Conservation (phyloP, 768 basidiomycete species). For the Auriscalpium microsporum region DNA sequence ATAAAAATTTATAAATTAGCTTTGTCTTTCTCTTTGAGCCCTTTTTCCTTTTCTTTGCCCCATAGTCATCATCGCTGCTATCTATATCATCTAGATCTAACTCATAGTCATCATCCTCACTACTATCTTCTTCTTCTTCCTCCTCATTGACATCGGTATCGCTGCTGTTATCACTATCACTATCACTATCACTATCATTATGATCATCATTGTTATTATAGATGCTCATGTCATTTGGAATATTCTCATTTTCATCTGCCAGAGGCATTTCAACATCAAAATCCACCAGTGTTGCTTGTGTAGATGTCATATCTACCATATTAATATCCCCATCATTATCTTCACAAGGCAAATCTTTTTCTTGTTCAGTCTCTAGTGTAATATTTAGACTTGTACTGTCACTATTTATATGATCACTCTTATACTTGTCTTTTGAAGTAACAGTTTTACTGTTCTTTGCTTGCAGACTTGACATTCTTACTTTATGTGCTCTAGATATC, state of each 20-base stretch:
- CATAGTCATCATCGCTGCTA: background rate
- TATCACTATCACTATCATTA: background rate
- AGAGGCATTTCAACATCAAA: too few relatives aligned
- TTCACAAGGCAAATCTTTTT: too few relatives aligned
- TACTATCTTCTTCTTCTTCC: background rate
- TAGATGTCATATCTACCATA: too few relatives aligned
- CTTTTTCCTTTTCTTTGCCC: background rate
- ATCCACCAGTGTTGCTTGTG: too few relatives aligned
- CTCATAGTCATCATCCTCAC: background rate
- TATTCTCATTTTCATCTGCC: background rate
- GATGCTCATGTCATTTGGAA: background rate
- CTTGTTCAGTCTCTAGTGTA: too few relatives aligned
- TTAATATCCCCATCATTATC: too few relatives aligned
- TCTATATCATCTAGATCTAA: background rate
- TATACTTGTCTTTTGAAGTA: background rate
- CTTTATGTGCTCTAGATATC: background rate
- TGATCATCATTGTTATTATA: background rate
- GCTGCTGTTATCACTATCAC: background rate
- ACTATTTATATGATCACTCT: background rate
- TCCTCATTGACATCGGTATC: background rate
- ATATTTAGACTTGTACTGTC: background rate
- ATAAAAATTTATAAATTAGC: conserved; percentile 6
- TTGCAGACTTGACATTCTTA: background rate
- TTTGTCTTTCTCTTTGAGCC: background rate
- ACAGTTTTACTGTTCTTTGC: background rate